phyloP scores from a whole-genome alignment of 1,284 basidiomycete species.

The Austroboletus novae-zelandiae region DNA sequence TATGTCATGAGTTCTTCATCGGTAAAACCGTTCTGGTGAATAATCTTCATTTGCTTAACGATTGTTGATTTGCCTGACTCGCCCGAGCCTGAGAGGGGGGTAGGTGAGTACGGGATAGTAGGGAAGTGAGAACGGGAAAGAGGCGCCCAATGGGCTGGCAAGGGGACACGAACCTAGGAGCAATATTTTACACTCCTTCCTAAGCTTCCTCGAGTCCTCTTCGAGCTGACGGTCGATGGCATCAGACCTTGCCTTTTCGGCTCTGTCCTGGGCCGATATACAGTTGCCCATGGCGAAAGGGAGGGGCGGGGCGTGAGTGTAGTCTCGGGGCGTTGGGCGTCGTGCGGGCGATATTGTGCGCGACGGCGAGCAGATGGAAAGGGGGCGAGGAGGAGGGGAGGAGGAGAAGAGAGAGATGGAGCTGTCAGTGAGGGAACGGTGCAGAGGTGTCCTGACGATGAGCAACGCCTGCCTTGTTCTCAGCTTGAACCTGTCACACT shows the following conservation, averaged over 20 bases:
- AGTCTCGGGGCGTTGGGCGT: background rate
- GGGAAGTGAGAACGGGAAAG: background rate
- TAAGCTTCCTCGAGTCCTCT: conserved; percentile 71
- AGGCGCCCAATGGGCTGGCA: conserved; percentile 10
- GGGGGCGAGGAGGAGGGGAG: too few species aligned
- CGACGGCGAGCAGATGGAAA: background rate
- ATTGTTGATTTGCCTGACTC: conserved; percentile 94
- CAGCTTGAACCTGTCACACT: conserved; percentile 21
- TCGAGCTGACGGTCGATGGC: conserved; percentile 72
- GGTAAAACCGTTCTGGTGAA: conserved; percentile 93
- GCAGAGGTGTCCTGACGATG: conserved; percentile 19
- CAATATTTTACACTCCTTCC: conserved; percentile 93
- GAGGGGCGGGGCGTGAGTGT: background rate
- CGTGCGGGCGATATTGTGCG: background rate
- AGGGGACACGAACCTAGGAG: conserved; percentile 67
- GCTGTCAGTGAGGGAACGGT: conserved; percentile 14
- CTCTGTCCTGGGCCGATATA: conserved; percentile 55
- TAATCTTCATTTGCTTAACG: conserved; percentile 99
- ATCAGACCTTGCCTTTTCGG: conserved; percentile 65
- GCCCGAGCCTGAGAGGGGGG: conserved; percentile 44
- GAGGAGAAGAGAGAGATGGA: background rate
- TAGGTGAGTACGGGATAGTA: background rate
- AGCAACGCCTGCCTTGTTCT: conserved; percentile 27
- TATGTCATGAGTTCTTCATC: conserved; percentile 78
- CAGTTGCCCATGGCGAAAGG: conserved; percentile 59